Evolutionary conservation across 192 early-diverging fungal species (phyloP), one percentile per base, ranked within the genome.

Genomic region (Allomyces javanicus): DNA sequence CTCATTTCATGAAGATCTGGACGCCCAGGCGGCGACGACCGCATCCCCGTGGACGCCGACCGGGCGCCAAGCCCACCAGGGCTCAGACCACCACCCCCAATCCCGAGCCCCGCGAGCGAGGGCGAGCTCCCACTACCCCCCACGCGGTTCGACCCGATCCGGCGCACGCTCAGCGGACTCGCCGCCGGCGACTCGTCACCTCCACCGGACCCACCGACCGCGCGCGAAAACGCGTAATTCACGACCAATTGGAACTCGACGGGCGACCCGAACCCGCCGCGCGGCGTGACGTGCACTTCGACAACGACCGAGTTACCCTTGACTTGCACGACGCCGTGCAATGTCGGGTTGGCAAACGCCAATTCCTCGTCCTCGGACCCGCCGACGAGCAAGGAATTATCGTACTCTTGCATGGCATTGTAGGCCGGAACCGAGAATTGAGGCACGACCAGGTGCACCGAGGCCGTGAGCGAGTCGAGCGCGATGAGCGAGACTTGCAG

Each of bases 351-450:
- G 0, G 50, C 50, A 14, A 58, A 21, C 17, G 17, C 50, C 50
- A n/a, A n/a, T 58, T 58, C 50, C 50, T 21, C 21, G 50, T 58
- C 50, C 50, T 58, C 50, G 50, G 12, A 14, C 50, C 50, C 50
- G 50, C 50, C 50, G 21, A 58, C 12, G 2, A 14, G 17, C 17
- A 14, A 21, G 50, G 50, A 21, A 23, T 85, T 85, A 24, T 89
- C 89, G 61, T 89, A 90, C 67, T 89, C 89, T 79, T 85, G 87
- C 27, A 87, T 79, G 69, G 88, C 91, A 61, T 87, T 85, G 66
- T 83, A 88, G 10, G 88, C 81, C 24, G 81, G 76, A 26, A 93
- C 74, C 22, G 78, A 76, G 69, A 93, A 91, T 25, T 69, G 68
- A 33, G 84, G 80, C 0, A 86, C 81, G 44, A 83, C 65, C 11